Percentiles rank a stretch among this genome's conserved stretches.
Conservation (phyloP, 2,329 filamentous ascomycete genomes). For the Kalmusia sp. region DNA sequence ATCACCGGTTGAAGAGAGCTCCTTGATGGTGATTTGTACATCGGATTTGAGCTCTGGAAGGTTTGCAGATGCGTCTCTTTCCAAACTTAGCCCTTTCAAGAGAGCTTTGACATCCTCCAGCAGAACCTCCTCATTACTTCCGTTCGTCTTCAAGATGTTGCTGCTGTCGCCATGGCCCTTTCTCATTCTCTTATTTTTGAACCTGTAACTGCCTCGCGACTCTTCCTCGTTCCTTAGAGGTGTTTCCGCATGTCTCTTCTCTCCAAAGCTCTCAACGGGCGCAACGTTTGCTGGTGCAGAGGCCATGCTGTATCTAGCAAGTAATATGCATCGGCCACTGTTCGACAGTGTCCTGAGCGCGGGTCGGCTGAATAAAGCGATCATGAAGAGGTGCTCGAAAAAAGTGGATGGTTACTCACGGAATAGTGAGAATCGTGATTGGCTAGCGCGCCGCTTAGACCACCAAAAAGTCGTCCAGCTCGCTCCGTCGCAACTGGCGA, state of each 20-base stretch:
- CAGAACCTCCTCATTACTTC: conserved; percentile 58
- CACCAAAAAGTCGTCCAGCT: conserved; percentile 30
- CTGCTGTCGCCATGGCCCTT: conserved; percentile 46
- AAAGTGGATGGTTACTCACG: conserved; percentile 33
- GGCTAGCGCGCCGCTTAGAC: conserved; percentile 32
- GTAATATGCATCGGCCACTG: conserved; percentile 20
- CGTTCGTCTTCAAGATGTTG: conserved; percentile 48
- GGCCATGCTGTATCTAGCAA: conserved; percentile 38
- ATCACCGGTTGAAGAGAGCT: conserved; percentile 90
- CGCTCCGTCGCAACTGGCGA: neutral
- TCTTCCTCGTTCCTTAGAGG: conserved; percentile 42
- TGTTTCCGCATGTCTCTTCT: conserved; percentile 42
- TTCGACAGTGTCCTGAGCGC: conserved; percentile 32
- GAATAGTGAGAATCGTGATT: conserved; percentile 31
- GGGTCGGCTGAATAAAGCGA: conserved; percentile 11
- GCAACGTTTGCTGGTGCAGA: conserved; percentile 39
- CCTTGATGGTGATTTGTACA: conserved; percentile 80
- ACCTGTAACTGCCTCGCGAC: conserved; percentile 44
- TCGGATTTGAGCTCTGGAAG: conserved; percentile 75
- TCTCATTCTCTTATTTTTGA: conserved; percentile 58
- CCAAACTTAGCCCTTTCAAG: conserved; percentile 44
- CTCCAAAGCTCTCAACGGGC: conserved; percentile 41
- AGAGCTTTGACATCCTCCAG: conserved; percentile 54
- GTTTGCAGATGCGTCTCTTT: conserved; percentile 20
- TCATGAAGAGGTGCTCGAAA: conserved; percentile 26